Percentiles rank a stretch among this genome's conserved stretches.
Conservation (phyloP, 1,139 yeast genomes). For the Kodamaea suecica region DNA sequence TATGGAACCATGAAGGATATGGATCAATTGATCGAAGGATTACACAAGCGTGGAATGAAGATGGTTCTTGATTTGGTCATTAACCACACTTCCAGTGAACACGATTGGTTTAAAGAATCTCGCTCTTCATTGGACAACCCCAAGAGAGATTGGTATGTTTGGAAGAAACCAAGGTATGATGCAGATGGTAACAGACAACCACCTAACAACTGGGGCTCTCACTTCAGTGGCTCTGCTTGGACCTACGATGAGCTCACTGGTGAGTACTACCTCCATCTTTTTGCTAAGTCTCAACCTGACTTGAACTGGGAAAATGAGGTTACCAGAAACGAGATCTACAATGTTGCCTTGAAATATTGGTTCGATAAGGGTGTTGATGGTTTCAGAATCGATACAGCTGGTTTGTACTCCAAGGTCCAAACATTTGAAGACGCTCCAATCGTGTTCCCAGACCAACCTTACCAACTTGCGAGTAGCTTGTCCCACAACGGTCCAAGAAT, state of each 20-base stretch:
- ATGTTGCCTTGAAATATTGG: constrained; percentile 52
- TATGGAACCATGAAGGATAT: constrained; percentile 55
- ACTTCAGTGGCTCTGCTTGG: constrained; percentile 57
- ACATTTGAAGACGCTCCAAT: constrained; percentile 50
- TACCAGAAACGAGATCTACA: constrained; percentile 49
- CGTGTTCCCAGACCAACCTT: constrained; percentile 36
- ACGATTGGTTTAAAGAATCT: constrained; percentile 57
- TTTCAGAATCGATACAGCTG: constrained; percentile 56
- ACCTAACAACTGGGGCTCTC: constrained; percentile 56
- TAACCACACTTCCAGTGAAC: constrained; percentile 57
- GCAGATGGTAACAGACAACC: constrained; percentile 47
- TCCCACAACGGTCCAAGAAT: constrained; percentile 50
- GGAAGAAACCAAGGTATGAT: constrained; percentile 50
- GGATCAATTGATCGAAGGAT: constrained; percentile 45
- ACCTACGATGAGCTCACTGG: constrained; percentile 48
- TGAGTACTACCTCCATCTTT: constrained; percentile 53
- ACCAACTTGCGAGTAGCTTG: constrained; percentile 35
- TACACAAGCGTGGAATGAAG: constrained; percentile 50
- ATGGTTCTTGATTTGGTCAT: constrained; percentile 55
- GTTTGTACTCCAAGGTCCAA: constrained; percentile 50
- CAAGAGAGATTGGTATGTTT: constrained; percentile 61
- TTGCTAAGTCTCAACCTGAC: constrained; percentile 55
- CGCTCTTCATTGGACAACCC: constrained; percentile 48
- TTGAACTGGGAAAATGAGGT: constrained; percentile 58
- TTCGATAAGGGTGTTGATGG: constrained; percentile 56